Base-by-base conservation (phyloP, 2,329 filamentous ascomycete species). In the Aspergillus arachidicola region DNA sequence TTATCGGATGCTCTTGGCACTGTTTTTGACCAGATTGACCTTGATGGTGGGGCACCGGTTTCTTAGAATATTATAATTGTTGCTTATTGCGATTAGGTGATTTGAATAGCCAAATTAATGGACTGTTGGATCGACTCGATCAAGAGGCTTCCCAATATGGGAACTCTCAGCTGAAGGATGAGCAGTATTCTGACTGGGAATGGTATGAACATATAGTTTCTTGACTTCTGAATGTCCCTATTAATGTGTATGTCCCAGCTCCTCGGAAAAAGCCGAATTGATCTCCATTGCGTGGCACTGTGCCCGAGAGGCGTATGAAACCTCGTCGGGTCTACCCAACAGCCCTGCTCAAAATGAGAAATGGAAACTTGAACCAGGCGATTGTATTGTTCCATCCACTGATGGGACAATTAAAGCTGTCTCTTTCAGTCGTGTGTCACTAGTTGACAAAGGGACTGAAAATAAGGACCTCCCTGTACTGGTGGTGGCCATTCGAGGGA, bases 81-180 rank as follows among this genome's bases (percentile, higher is more conserved):
- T 19, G 1, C 19, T 51, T 10, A 51, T 34, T 32, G 28, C 1
- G 26, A 32, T 12, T 21, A 51, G 48, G 28, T 6, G 28, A 51
- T 19, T 19, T 32, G 28, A 51, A 21, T 51, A 11, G n/a, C 16
- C 48, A 51, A 19, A 4, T 32, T 32, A 30, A 34, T 51, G 48
- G 16, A 19, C 36, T 43, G 38, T n/a, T 46, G 16, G 50, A 34
- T 11, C 34, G 48, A 32, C 56, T 62, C 4, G 60, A 62, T 12
- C 34, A 56, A 16, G 50, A 62, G 19, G 61, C 61, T n/a, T 62
- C 50, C 12, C 21, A 34, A 36, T 62, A 62, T 56, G 41, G 32
- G 3, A 56, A 59, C 32, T 59, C 50, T 14, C 61, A 62, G 50
- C 19, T 56, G 28, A 59, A 32, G 19, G 23, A 58, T 21, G 60